Evolutionary conservation across 2,329 filamentous ascomycete genomes (phyloP), one percentile per base, ranked within the genome.

Genomic region (Hysterium pulicare): DNA sequence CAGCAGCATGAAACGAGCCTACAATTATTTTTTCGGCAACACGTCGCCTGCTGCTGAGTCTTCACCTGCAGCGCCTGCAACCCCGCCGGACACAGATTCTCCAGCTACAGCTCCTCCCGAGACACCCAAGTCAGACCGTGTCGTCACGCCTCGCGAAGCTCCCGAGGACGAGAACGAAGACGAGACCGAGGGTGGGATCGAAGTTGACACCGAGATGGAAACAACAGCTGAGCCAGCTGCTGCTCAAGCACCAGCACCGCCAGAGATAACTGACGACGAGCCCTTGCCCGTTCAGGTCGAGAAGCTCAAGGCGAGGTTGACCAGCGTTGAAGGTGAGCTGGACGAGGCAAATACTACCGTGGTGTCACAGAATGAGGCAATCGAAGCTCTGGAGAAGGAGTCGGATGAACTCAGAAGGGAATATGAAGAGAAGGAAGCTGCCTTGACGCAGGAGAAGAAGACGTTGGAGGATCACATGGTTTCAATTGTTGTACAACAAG

Each of bases 391-490:
- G n/a, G 34, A 45, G 23, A 62, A 44, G 50, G 55, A 41, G 55
- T 60, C 39, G 54, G 51, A 52, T 24, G 41, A 43, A 31, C 41
- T 49, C 32, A 31, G 37, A n/a, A 33, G 20, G 30, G 49, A 50
- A 21, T 50, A 36, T 40, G 41, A 46, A 33, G 45, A 47, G 40
- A 49, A 51, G 21, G 44, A 57, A 33, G 40, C 46, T 26, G 38
- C 47, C 4, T 40, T 55, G 21, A 17, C 44, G 5, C 48, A 50
- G 47, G 64, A 67, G 44, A 69, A 68, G 55, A 62, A 62, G 50
- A 59, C 62, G 19, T 51, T 68, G 5, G 66, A 68, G 51, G 64
- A 68, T 49, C 64, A 69, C 51, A 67, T 69, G 64, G 66, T 69
- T 34, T 65, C 60, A 30, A 63, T 68, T 15, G 64, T 69, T 26